Evolutionary conservation across 495 filamentous ascomycete species (phyloP).

Genomic region (Cryomyces minteri): DNA sequence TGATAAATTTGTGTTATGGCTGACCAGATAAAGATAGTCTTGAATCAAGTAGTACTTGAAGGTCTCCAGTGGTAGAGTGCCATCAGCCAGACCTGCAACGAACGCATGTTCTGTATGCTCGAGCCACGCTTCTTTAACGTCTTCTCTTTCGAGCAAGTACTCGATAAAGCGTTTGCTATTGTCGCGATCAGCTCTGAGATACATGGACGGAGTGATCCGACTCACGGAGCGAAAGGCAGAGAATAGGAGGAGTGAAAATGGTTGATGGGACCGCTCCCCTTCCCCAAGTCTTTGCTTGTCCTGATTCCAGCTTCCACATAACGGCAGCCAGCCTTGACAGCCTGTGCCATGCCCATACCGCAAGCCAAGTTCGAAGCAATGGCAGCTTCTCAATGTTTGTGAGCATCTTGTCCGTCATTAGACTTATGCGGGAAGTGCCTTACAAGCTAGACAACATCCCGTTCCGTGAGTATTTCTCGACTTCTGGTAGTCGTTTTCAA

Average conservation of each 20-base stretch:
- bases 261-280: conserved; percentile 78
- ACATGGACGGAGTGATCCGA: conserved; percentile 1
- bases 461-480: conserved; percentile 86
- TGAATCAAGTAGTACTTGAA: conserved; percentile 81
- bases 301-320: conserved; percentile 78
- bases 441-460: conserved; percentile 82
- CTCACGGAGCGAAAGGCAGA: conserved; percentile 69
- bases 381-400: conserved; percentile 33
- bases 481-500: conserved; percentile 48
- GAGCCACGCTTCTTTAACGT: conserved; percentile 53
- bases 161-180: conserved; percentile 64
- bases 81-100: conserved; percentile 54
- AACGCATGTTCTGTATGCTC: conserved; percentile 65
- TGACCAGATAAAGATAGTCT: conserved; percentile 74
- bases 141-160: conserved; percentile 57
- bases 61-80: conserved; percentile 46
- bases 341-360: conserved; percentile 34
- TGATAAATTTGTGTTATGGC: conserved; percentile 1
- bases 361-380: conserved; percentile 74
- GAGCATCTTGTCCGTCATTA: not conserved
- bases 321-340: conserved; percentile 50
- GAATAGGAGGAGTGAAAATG: conserved; percentile 77
- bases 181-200: not conserved
- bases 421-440: conserved; percentile 10
- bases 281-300: conserved; percentile 52